Conservation (phyloP, 1,284 basidiomycete genomes). For the Trichosporon sp. region DNA sequence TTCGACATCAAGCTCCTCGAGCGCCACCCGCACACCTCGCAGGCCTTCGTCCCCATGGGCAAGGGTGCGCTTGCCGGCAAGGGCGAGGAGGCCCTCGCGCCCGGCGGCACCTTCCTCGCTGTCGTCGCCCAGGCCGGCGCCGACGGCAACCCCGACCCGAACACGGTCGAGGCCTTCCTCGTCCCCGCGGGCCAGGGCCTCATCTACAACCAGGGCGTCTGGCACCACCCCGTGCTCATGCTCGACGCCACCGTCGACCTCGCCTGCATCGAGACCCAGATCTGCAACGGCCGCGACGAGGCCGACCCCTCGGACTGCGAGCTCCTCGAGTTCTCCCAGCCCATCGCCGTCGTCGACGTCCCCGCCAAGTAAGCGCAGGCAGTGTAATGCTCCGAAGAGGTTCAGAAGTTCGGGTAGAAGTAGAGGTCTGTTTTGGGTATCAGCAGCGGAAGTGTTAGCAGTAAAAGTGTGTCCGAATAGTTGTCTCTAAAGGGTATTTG, state of each 20-base stretch:
- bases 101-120: conserved; percentile 53
- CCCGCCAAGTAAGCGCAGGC: neutral
- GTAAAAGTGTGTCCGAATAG: neutral
- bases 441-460: neutral
- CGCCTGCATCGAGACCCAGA: conserved; percentile 49
- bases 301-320: conserved; percentile 47
- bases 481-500: conserved; percentile 1
- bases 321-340: conserved; percentile 26
- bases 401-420: neutral
- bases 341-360: conserved; percentile 2
- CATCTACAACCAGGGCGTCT: conserved; percentile 72
- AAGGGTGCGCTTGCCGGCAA: conserved; percentile 46
- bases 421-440: neutral
- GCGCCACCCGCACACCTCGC: conserved; percentile 58
- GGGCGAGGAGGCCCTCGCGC: conserved; percentile 38
- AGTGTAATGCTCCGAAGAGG: neutral
- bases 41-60: conserved; percentile 83
- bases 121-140: conserved; percentile 65
- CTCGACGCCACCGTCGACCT: conserved; percentile 47
- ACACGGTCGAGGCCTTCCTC: conserved; percentile 52
- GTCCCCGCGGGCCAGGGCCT: conserved; percentile 64
- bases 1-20: conserved; percentile 52
- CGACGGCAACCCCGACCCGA: conserved; percentile 70
- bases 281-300: conserved; percentile 38
- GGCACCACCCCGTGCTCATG: conserved; percentile 58